A percentile compares a stretch with the other conserved stretches of the same genome.
Conservation (phyloP, 1,284 basidiomycete genomes). For the Papiliotrema fonsecae region DNA sequence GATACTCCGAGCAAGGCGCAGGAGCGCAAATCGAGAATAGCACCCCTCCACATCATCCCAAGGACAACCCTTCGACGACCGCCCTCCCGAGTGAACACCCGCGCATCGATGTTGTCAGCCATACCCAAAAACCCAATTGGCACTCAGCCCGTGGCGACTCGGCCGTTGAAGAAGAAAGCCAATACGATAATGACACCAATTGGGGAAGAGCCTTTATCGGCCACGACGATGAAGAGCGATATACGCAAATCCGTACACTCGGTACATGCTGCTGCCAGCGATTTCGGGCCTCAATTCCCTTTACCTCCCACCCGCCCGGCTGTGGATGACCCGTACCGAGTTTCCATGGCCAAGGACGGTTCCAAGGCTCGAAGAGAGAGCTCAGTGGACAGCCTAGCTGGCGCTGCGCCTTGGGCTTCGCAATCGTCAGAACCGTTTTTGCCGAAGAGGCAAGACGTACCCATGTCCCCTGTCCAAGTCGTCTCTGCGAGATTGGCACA, state of each 20-base stretch:
- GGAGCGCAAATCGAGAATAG: no score
- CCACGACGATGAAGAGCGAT: neutral
- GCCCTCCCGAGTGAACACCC: neutral
- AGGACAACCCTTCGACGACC: neutral
- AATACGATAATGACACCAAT: conserved; percentile 1
- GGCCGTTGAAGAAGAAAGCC: no score
- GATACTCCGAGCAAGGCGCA: no score
- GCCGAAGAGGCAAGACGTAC: neutral
- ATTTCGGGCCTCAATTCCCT: conserved; percentile 17
- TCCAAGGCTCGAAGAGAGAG: neutral
- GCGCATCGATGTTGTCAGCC: neutral
- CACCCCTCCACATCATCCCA: no score
- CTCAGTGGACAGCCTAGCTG: neutral
- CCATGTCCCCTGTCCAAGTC: neutral
- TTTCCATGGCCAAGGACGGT: neutral
- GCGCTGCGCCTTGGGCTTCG: neutral
- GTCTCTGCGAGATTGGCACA: neutral
- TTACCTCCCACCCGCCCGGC: conserved; percentile 9
- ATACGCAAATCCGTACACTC: conserved; percentile 8
- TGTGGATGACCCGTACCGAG: neutral
- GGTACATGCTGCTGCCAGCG: conserved; percentile 8
- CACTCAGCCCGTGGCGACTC: no score
- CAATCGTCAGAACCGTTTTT: neutral
- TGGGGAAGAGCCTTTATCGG: neutral
- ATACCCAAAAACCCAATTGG: no score